Base-by-base conservation (phyloP, 148 eudicot genomes). In the Rhododendron simsii region DNA sequence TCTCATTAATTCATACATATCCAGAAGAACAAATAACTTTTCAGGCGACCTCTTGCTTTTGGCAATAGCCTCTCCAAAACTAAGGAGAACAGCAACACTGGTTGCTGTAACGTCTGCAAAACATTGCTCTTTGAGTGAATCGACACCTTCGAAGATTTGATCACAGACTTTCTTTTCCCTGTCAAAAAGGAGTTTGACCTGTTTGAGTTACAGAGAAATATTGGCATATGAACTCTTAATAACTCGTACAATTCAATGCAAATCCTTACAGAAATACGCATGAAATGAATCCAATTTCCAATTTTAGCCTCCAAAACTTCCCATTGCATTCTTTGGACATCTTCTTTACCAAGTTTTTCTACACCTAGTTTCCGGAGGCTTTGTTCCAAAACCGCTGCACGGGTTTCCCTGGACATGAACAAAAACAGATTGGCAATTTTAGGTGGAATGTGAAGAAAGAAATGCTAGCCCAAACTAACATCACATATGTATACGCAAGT, bases 281-380 rank as follows among this genome's bases (percentile, higher is more conserved):
- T 92, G 89, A 89, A 93, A 84, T 95, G 98, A 83, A 95, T 96
- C 99, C 99, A 96, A 74, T 93, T 94, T 50, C 99, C 99, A 85
- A 96, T 96, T 88, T 96, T 96, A 71, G 98, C 92, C 83, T 96
- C 99, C 86, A 96, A 85, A 85, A 89, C 93, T 86, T 96, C 99
- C 99, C 99, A 96, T 87, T 93, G 98, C 99, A 96, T 92, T 90
- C 88, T 96, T 84, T 96, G 99, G 69, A 96, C 98, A 87, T 96
- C 99, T 63, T 96, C 98, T 89, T 94, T 95, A 78, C 91, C 88
- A 85, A 95, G 96, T 87, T 90, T 93, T 89, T 96, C 99, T 39
- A 96, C 96, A 35, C 99, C 99, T 71, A 96, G 94, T 91, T 95
- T 94, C 83, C 86, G 91, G 20, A 96, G 93, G 78, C 93, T 94